phyloP scores from a whole-genome alignment of 768 basidiomycete genomes.

The Calocybe gangraenosa region DNA sequence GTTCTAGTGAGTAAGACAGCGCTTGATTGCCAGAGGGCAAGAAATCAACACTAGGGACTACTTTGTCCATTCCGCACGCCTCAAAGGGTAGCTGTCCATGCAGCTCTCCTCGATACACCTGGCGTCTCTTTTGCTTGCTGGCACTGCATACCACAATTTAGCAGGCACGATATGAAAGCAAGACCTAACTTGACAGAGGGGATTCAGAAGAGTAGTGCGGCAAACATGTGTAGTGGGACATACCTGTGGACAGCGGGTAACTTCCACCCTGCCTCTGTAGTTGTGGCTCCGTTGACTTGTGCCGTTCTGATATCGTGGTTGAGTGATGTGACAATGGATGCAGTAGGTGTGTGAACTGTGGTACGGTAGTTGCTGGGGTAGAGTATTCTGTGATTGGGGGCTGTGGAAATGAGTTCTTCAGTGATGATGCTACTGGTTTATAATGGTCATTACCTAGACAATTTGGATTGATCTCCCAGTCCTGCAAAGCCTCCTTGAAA shows the following conservation, averaged over 20 bases:
- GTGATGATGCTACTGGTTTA: conserved; percentile 43
- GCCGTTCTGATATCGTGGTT: conserved; percentile 77
- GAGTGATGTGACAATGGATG: conserved; percentile 71
- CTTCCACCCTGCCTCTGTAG: conserved; percentile 82
- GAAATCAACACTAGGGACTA: conserved; percentile 77
- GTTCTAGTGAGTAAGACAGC: conserved; percentile 59
- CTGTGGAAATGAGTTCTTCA: conserved; percentile 57
- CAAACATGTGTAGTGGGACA: too few species aligned
- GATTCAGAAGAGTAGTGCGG: too few species aligned
- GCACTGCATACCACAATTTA: conserved; percentile 35
- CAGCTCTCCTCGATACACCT: conserved; percentile 80
- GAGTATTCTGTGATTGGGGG: conserved; percentile 44
- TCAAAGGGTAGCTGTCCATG: conserved; percentile 88
- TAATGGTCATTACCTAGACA: conserved; percentile 45
- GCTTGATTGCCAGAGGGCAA: conserved; percentile 65
- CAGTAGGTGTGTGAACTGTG: conserved; percentile 64
- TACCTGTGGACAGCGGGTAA: conserved; percentile 74
- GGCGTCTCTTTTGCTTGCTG: conserved; percentile 77
- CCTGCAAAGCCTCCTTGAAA: conserved; percentile 31
- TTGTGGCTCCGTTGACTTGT: conserved; percentile 82
- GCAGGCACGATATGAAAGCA: too few species aligned
- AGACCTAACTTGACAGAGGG: too few species aligned
- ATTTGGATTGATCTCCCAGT: conserved; percentile 63
- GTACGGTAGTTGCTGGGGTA: conserved; percentile 56
- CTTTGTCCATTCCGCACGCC: conserved; percentile 73